Evolutionary conservation across 495 filamentous ascomycete species (phyloP).

Genomic region (Cudoniella acicularis): DNA sequence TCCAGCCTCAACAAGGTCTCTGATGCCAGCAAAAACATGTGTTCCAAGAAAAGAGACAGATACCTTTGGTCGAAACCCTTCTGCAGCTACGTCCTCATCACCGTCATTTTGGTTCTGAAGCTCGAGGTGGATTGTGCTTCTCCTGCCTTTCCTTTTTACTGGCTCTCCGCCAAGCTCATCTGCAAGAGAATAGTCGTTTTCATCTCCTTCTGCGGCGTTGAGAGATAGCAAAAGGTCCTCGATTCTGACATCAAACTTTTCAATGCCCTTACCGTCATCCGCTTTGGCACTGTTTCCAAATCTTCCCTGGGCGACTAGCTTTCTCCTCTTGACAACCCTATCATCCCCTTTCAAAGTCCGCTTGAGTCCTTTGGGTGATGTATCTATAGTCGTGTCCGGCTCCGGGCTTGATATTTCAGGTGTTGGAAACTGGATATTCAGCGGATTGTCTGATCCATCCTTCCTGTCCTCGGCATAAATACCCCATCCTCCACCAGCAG

Average conservation of each 20-base stretch:
- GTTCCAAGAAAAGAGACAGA: conserved; percentile 65
- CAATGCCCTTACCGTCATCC: conserved; percentile 53
- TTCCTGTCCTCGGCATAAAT: conserved; percentile 64
- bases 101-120: conserved; percentile 25
- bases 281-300: conserved; percentile 49
- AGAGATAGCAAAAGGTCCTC: conserved; percentile 48
- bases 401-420: conserved; percentile 24
- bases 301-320: conserved; percentile 44
- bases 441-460: conserved; percentile 19
- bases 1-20: conserved; percentile 69
- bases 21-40: conserved; percentile 79
- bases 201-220: neutral
- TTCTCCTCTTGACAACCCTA: conserved; percentile 39
- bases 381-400: conserved; percentile 31
- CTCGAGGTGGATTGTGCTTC: conserved; percentile 30
- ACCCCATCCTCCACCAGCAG: conserved; percentile 71
- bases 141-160: conserved; percentile 22
- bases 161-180: conserved; percentile 34
- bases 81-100: conserved; percentile 26
- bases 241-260: conserved; percentile 57
- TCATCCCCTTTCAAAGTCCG: conserved; percentile 29
- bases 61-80: conserved; percentile 53
- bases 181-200: conserved; percentile 26
- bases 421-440: conserved; percentile 23
- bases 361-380: conserved; percentile 20